Evolutionary conservation across 768 basidiomycete species (phyloP).

Genomic region (Lentinula detonsa): DNA sequence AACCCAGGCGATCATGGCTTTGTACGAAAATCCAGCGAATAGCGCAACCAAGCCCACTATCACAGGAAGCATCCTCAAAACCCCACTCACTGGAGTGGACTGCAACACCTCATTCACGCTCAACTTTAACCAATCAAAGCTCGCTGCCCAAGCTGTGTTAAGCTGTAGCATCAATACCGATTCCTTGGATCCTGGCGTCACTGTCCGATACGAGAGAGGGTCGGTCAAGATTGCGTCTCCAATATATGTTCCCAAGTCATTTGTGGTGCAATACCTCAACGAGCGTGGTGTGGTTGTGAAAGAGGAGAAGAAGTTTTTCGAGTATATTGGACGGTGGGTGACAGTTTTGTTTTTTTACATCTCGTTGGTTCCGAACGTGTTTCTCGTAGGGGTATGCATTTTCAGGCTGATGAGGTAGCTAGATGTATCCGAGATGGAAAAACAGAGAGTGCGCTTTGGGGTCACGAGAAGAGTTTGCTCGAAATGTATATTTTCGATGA

Average conservation of each 20-base stretch:
- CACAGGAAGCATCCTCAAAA: constrained; percentile 70
- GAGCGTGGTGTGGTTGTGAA: constrained; percentile 38
- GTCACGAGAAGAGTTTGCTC: constrained; percentile 72
- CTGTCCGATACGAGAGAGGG: constrained; percentile 72
- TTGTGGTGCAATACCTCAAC: constrained; percentile 57
- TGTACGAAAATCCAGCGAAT: constrained; percentile 81
- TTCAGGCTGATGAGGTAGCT: constrained; percentile 86
- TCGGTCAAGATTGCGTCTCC: constrained; percentile 58
- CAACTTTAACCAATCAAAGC: constrained; percentile 51
- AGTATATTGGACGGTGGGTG: constrained; percentile 43
- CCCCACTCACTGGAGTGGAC: constrained; percentile 74
- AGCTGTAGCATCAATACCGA: constrained; percentile 61
- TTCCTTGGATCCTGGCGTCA: constrained; percentile 42
- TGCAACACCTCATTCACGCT: constrained; percentile 69
- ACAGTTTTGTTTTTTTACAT: no score
- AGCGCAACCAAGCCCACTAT: constrained; percentile 52
- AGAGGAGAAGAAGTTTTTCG: constrained; percentile 55
- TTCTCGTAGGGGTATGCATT: constrained; percentile 59
- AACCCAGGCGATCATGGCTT: constrained; percentile 60
- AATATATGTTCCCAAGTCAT: constrained; percentile 61
- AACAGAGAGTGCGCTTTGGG: constrained; percentile 68
- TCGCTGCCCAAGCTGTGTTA: constrained; percentile 69
- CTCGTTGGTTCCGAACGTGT: background rate
- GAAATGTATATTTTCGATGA: constrained; percentile 85
- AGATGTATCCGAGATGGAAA: constrained; percentile 70